Evolutionary conservation across 495 filamentous ascomycete species (phyloP), one percentile per base, ranked within the genome.

Genomic region (Haplographium delicatum): DNA sequence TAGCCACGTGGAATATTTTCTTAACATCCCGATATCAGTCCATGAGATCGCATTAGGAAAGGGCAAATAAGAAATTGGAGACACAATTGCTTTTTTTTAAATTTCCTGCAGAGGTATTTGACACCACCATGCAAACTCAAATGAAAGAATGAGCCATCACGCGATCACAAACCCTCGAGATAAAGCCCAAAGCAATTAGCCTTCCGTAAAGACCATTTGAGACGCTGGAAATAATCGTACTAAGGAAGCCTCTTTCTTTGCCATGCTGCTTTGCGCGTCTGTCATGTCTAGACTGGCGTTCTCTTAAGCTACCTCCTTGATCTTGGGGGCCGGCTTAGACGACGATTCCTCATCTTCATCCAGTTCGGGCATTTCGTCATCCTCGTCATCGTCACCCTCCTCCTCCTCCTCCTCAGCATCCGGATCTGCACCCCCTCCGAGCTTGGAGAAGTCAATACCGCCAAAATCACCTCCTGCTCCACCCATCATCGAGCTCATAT

Each of bases 391-490:
- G 1, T 84, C 82, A 0, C 82, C 83, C 1, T 77, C 79, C 6
- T 75, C 80, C 13, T 77, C 83, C 16, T 74, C 77, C 43, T 66
- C 76, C 16, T 59, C 65, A 37, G 62, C 74, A 58, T 76, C 70
- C 33, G 68, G 81, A 31, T 69, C 79, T 47, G 70, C 66, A 41
- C 71, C 79, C 51, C 72, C 78, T 30, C 85, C 90, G 55, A 96
- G 86, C 75, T 95, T 95, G 61, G 87, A 93, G 83, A 96, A 95
- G 68, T 96, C 86, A 66, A 88, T 81, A 27, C 80, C 79, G 47
- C 80, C 77, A 51, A 87, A 83, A 63, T 83, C 82, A 45, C 73
- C 78, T 45, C 74, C 75, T 50, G 70, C 69, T 57, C 51, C 42
- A 16, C 52, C 57, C 34, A 56, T 44, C 51, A 50, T 34, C 11